Percentiles rank a stretch among this genome's conserved stretches.
Conservation (phyloP, 164 flowering plant species). For the Sedum album region DNA sequence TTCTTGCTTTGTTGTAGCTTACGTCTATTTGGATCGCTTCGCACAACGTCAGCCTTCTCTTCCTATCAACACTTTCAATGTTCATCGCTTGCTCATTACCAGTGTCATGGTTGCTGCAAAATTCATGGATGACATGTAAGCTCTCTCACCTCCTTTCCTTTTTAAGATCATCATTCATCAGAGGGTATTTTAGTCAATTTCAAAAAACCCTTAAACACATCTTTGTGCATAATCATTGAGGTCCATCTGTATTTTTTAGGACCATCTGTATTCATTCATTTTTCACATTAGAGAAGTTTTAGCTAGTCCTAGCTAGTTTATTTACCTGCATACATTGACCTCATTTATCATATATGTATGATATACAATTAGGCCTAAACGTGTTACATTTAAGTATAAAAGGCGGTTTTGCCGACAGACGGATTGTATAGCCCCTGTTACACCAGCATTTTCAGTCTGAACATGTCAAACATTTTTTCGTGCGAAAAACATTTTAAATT, state of each 20-base stretch:
- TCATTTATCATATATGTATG: neutral
- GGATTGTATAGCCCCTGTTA: neutral
- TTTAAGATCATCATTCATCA: neutral
- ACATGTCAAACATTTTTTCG: neutral
- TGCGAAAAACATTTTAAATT: neutral
- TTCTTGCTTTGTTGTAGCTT: slow-evolving; percentile 57
- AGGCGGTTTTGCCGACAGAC: neutral
- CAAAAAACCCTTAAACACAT: neutral
- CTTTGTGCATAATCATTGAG: neutral
- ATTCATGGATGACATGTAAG: slow-evolving; percentile 75
- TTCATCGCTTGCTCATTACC: slow-evolving; percentile 62
- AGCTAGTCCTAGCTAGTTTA: neutral
- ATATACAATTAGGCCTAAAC: neutral
- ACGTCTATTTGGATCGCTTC: slow-evolving; percentile 63
- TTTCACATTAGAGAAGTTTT: neutral
- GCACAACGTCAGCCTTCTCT: slow-evolving; percentile 37
- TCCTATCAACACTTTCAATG: slow-evolving; percentile 52
- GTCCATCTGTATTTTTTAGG: neutral
- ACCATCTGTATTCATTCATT: neutral
- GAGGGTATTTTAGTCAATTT: neutral
- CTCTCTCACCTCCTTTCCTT: neutral
- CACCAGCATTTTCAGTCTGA: neutral
- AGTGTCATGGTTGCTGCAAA: slow-evolving; percentile 66
- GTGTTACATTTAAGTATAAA: neutral
- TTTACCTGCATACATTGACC: neutral